These are phyloP conservation scores for Mucor lusitanicus DNA, from an alignment of 371 early-diverging fungal genomes.

Conservation along the genomic window DNA sequence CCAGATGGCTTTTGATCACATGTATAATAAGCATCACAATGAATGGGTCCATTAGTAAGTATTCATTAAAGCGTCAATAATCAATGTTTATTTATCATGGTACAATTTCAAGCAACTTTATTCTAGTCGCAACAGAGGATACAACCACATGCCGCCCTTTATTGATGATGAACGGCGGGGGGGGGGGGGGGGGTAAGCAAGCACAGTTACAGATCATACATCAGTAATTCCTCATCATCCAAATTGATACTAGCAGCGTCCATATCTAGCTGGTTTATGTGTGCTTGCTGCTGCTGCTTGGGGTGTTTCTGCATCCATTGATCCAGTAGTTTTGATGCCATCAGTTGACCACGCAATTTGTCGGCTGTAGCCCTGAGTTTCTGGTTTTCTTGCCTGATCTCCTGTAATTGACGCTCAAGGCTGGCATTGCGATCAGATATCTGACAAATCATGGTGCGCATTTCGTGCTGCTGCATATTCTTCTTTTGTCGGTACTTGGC, in stretches of 20 bases:
- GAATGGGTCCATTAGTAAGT: no score
- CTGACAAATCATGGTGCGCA: conserved; percentile 48
- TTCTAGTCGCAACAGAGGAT: no score
- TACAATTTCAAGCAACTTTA: no score
- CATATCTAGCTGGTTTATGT: background rate
- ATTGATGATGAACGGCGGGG: no score
- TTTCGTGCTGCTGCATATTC: conserved; percentile 59
- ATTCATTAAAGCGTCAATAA: no score
- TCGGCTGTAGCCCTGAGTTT: conserved; percentile 48
- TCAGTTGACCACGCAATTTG: conserved; percentile 50
- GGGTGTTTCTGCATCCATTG: conserved; percentile 34
- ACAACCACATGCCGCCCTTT: no score
- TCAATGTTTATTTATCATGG: no score
- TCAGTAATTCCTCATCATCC: background rate
- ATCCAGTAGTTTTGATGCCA: conserved; percentile 56
- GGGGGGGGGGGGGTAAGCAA: no score
- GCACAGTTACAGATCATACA: background rate
- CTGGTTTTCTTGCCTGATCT: conserved; percentile 51
- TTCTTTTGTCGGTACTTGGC: conserved; percentile 68
- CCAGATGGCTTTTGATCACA: no score
- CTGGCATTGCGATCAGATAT: conserved; percentile 53
- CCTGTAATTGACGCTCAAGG: conserved; percentile 48
- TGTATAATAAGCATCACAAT: no score
- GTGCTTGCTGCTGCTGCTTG: background rate
- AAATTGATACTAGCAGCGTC: conserved; percentile 6